A percentile compares a stretch with the other conserved stretches of the same genome.
Evolutionary conservation across 2,329 filamentous ascomycete genomes (phyloP).

Genomic region (Microdochium bolleyi): DNA sequence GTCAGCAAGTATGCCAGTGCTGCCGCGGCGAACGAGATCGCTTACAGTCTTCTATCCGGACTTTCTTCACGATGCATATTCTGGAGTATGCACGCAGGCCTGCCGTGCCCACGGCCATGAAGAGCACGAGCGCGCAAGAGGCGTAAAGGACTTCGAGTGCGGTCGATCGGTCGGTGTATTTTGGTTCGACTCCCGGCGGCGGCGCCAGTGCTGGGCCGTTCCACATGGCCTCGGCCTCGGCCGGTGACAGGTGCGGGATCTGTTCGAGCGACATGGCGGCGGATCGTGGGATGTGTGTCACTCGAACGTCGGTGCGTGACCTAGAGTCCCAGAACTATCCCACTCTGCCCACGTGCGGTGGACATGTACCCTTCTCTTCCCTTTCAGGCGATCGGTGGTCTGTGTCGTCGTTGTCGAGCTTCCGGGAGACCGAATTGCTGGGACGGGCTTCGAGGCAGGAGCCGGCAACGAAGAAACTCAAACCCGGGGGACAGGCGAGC

Average conservation of each 20-base stretch:
- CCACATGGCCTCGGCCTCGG: neutral
- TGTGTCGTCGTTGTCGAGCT: no score
- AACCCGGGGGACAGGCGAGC: no score
- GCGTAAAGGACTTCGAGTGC: constrained; percentile 1
- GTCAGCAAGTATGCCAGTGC: neutral
- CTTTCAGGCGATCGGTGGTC: no score
- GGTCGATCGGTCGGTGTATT: constrained; percentile 7
- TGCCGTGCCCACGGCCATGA: neutral
- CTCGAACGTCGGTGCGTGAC: no score
- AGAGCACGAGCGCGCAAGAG: constrained; percentile 3
- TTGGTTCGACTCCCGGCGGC: constrained; percentile 1
- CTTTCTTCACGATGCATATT: constrained; percentile 5
- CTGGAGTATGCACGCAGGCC: constrained; percentile 6
- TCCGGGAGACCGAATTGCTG: no score
- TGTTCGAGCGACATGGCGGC: neutral
- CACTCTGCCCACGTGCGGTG: no score
- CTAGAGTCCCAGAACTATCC: no score
- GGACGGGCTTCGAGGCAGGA: no score
- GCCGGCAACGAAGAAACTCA: no score
- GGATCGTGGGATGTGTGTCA: no score
- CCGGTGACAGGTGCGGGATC: neutral
- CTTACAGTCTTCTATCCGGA: constrained; percentile 13
- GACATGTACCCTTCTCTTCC: no score
- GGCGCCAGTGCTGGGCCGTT: constrained; percentile 2
- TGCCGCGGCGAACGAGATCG: neutral